A percentile compares a stretch with the other conserved stretches of the same genome.
phyloP scores from a whole-genome alignment of 1,284 basidiomycete genomes.

The Rhodotorula sp. region DNA sequence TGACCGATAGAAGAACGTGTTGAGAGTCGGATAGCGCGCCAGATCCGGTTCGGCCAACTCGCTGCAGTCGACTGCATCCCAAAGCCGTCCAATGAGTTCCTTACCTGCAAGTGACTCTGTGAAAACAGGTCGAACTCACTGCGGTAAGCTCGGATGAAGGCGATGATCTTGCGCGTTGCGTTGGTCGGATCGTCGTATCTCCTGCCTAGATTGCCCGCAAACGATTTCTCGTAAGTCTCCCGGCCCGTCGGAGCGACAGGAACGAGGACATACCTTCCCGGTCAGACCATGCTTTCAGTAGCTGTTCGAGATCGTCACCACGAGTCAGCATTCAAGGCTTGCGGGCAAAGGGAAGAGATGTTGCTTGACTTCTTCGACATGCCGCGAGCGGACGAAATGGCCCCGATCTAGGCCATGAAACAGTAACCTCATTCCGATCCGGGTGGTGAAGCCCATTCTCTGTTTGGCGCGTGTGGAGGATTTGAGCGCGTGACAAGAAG shows the following conservation, averaged over 20 bases:
- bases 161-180: constrained; percentile 58
- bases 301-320: neutral
- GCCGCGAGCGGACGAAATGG: neutral
- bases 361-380: constrained; percentile 8
- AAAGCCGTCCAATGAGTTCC: no score
- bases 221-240: no score
- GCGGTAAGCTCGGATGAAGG: constrained; percentile 68
- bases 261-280: neutral
- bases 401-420: constrained; percentile 22
- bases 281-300: neutral
- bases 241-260: no score
- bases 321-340: no score
- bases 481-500: no score
- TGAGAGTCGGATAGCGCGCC: constrained; percentile 58
- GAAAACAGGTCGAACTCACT: constrained; percentile 28
- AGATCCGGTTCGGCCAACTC: constrained; percentile 2
- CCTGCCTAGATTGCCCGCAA: constrained; percentile 46
- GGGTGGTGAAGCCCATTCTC: constrained; percentile 91
- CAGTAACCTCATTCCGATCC: constrained; percentile 41
- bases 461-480: no score
- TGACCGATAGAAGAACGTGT: constrained; percentile 71
- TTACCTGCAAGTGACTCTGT: no score
- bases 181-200: constrained; percentile 50
- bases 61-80: neutral
- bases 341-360: no score